phyloP scores from a whole-genome alignment of 768 basidiomycete species.

The Dendrothele bispora region DNA sequence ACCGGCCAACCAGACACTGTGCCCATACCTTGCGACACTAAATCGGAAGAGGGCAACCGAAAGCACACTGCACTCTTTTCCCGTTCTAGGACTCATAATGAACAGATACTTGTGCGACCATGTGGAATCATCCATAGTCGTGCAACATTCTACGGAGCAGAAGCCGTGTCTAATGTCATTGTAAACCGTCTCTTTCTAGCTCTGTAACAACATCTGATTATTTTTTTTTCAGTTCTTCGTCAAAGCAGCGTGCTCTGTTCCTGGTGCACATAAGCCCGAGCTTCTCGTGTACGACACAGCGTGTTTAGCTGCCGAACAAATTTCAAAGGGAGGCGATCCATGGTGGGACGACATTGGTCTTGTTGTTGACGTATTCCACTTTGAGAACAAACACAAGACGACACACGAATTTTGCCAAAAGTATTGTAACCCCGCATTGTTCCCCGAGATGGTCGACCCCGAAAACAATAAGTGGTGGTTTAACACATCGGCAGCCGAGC shows the following conservation, averaged over 20 bases:
- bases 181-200: conserved; percentile 13
- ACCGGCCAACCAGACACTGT: conserved; percentile 2
- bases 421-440: conserved; percentile 22
- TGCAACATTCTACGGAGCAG: conserved; percentile 28
- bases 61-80: conserved; percentile 25
- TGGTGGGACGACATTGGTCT: conserved; percentile 15
- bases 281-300: conserved; percentile 25
- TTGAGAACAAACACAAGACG: conserved; percentile 24
- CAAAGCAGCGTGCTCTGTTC: conserved; percentile 19
- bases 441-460: conserved; percentile 15
- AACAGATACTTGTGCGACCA: conserved; percentile 21
- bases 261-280: conserved; percentile 16
- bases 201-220: not conserved
- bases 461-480: conserved; percentile 19
- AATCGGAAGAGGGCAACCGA: conserved; percentile 16
- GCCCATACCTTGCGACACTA: not conserved
- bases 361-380: conserved; percentile 29
- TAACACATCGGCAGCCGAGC: conserved; percentile 36
- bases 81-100: conserved; percentile 27
- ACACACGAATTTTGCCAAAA: conserved; percentile 21
- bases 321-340: conserved; percentile 11
- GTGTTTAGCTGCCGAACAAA: conserved; percentile 18
- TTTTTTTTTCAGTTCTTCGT: conserved; percentile 12
- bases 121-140: conserved; percentile 28
- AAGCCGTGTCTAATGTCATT: conserved; percentile 19